Percentiles rank a stretch among this genome's conserved stretches.
Conservation (phyloP, 2,329 filamentous ascomycete genomes). For the Fusarium avenaceum region DNA sequence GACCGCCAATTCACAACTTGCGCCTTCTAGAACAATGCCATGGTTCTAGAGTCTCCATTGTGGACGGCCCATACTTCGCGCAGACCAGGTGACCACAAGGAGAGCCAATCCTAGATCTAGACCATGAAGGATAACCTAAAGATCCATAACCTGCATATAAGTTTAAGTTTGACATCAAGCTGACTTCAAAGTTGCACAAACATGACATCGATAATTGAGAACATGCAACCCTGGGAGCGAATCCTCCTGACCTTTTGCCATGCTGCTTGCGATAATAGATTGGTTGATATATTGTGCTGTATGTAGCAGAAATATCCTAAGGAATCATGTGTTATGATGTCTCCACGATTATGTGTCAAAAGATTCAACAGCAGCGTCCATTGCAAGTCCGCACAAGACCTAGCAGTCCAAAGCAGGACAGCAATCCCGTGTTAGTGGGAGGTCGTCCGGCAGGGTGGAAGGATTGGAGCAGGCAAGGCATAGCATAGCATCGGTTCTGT, state of each 20-base stretch:
- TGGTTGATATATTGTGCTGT: neutral
- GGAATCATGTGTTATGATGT: constrained; percentile 16
- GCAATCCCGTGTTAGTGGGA: constrained; percentile 15
- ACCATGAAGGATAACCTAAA: constrained; percentile 14
- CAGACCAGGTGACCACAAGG: constrained; percentile 20
- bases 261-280: constrained; percentile 10
- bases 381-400: constrained; percentile 7
- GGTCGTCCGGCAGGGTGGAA: constrained; percentile 25
- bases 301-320: constrained; percentile 22
- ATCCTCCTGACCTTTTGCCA: neutral
- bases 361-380: constrained; percentile 17
- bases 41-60: constrained; percentile 30
- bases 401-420: constrained; percentile 24
- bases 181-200: constrained; percentile 13
- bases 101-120: constrained; percentile 15
- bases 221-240: neutral
- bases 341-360: constrained; percentile 6
- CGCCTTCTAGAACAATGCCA: constrained; percentile 38
- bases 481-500: constrained; percentile 14
- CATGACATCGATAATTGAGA: neutral
- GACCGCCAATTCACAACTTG: constrained; percentile 31
- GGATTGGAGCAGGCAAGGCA: constrained; percentile 21
- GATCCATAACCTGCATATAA: neutral
- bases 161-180: neutral
- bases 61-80: constrained; percentile 4